Evolutionary conservation across 176 grass and related monocot species (phyloP).

Genomic region (Leersia perrieri): DNA sequence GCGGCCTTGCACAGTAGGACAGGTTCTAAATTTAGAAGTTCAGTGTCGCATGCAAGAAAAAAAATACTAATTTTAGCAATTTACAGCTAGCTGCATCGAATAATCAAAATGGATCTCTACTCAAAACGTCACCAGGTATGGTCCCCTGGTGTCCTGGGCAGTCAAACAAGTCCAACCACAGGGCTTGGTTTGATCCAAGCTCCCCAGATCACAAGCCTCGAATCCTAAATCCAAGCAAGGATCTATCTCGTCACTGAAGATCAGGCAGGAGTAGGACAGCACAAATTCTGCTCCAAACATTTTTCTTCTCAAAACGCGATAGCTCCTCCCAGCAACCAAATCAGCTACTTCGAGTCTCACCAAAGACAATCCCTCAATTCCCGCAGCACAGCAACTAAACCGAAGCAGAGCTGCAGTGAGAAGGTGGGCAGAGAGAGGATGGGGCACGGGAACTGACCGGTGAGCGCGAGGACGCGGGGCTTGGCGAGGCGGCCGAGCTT

Average conservation of each 20-base stretch:
- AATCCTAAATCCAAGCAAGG: not conserved
- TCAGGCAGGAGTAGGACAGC: not conserved
- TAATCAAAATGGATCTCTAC: slow-evolving; percentile 25
- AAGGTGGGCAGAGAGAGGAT: not conserved
- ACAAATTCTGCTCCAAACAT: not conserved
- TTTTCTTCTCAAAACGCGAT: not conserved
- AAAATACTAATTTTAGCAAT: not conserved
- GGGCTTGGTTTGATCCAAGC: not conserved
- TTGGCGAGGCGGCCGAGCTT: slow-evolving; percentile 92
- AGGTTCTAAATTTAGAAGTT: not conserved
- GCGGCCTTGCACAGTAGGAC: not conserved
- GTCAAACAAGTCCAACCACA: not conserved
- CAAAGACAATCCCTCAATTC: not conserved
- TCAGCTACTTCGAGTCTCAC: not conserved
- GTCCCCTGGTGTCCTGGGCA: not conserved
- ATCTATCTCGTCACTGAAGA: not conserved
- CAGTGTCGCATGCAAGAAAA: not conserved
- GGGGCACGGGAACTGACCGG: slow-evolving; percentile 33
- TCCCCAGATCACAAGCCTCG: slow-evolving; percentile 22
- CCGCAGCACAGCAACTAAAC: not conserved
- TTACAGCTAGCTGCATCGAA: not conserved
- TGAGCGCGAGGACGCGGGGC: slow-evolving; percentile 86
- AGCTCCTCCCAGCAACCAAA: not conserved
- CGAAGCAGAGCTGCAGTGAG: slow-evolving; percentile 6
- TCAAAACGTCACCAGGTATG: not conserved